These are phyloP conservation scores for Rhizopogon sp. DNA, from an alignment of 768 basidiomycete species.

Conservation along the genomic window DNA sequence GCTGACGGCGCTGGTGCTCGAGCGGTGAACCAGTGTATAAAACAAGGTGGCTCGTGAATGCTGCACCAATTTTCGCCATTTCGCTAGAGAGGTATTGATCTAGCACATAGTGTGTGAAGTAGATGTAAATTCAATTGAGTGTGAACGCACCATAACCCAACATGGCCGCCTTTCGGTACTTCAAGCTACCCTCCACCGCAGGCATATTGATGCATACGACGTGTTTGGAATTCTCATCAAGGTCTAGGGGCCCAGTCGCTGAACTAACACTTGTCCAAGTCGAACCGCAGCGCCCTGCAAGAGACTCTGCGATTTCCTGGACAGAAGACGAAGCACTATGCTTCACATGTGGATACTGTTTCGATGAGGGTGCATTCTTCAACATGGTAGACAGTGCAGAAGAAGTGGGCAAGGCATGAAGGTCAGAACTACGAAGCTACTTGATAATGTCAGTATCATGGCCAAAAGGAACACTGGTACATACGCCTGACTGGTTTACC, in stretches of 20 bases:
- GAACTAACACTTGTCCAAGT: conserved; percentile 38
- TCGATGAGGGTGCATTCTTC: conserved; percentile 43
- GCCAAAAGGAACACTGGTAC: conserved; percentile 19
- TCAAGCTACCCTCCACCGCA: conserved; percentile 33
- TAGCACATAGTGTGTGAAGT: conserved; percentile 18
- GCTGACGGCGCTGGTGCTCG: conserved; percentile 38
- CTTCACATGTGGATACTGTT: conserved; percentile 60
- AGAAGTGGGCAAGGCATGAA: conserved; percentile 51
- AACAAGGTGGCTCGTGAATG: conserved; percentile 59
- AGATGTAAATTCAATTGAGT: neutral
- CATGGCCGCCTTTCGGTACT: conserved; percentile 43
- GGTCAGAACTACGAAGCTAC: conserved; percentile 75
- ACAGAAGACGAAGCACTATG: conserved; percentile 22
- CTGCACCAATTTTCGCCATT: conserved; percentile 41
- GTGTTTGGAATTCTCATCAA: conserved; percentile 41
- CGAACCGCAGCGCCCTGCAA: conserved; percentile 53
- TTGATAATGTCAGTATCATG: conserved; percentile 1
- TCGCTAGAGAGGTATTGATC: conserved; percentile 43
- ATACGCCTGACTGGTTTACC: conserved; percentile 68
- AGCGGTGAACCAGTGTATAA: conserved; percentile 56
- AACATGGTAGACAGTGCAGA: conserved; percentile 46
- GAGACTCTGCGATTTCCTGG: conserved; percentile 33
- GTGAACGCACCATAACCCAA: conserved; percentile 47
- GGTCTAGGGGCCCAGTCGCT: conserved; percentile 29
- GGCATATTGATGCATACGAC: conserved; percentile 57